These are phyloP conservation scores for Sordariomycetes sp. DNA, from an alignment of 2,329 filamentous ascomycete genomes.

Conservation along the genomic window DNA sequence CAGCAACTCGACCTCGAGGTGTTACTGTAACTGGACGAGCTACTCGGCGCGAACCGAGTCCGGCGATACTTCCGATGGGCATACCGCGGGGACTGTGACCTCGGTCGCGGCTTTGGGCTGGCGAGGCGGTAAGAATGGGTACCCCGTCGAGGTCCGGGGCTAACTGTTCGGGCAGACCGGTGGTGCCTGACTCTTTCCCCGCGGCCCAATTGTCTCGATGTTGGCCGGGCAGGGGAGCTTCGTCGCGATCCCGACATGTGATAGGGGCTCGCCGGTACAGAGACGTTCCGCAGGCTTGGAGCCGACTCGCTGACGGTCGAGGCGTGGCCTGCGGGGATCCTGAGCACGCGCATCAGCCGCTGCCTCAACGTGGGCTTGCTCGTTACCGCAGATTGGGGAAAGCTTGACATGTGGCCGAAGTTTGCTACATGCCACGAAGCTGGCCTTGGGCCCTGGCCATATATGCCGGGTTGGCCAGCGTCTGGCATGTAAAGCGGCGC, in stretches of 20 bases:
- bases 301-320: neutral
- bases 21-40: neutral
- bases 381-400: neutral
- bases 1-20: neutral
- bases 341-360: neutral
- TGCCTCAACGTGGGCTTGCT: neutral
- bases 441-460: neutral
- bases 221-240: neutral
- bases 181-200: neutral
- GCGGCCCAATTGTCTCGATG: neutral
- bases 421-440: neutral
- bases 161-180: neutral
- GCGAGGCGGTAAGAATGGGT: neutral
- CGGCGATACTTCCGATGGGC: neutral
- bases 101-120: neutral
- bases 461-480: neutral
- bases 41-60: neutral
- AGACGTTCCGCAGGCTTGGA: neutral
- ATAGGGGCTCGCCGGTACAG: neutral
- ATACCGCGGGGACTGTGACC: neutral
- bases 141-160: neutral
- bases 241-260: neutral
- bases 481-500: neutral
- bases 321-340: neutral
- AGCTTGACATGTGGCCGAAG: neutral